Evolutionary conservation across 2,329 filamentous ascomycete species (phyloP), one percentile per base, ranked within the genome.

Genomic region (Neofusicoccum umdonicola): DNA sequence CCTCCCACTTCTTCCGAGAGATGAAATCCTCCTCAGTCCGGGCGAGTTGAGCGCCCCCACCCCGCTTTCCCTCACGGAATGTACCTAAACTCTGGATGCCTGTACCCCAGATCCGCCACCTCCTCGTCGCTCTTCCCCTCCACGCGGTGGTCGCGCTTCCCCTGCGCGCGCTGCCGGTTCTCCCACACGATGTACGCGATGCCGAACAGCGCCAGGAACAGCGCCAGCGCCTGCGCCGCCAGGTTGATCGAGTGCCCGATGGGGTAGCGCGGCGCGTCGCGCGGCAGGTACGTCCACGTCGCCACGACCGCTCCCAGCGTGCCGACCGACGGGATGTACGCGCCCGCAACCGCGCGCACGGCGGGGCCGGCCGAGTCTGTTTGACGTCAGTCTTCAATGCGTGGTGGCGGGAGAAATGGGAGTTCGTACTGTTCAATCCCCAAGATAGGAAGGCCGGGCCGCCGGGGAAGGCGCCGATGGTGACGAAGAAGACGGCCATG

Each of bases 381-480:
- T 72, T 19, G 69, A 69, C 44, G 74, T 69, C 9, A 75, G 72
- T 37, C 42, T 2, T 79, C 78, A 86, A 77, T 0, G 80, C 79
- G 39, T 83, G 78, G 87, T 87, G 71, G 85, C 86, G 71, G 85
- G 12, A 45, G 15, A 11, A 17, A 37, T 50, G n/a, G n/a, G 12
- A 6, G 3, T 6, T 77, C 68, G 67, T 71, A 76, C 80, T 87
- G 71, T 87, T 87, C 64, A 87, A 78, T 0, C 80, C 84, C 85
- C 85, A 87, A 5, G 81, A 81, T 48, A 88, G 70, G 74, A 86
- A 87, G 0, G 83, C 84, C 0, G 85, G 85, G 0, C 85, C 85
- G 39, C 84, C 84, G 0, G 85, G 84, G 72, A 87, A 87, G 0
- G 83, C 84, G 27, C 85, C 85, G 0, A 84, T 74, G 9, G 83